phyloP scores from a whole-genome alignment of 164 flowering plant genomes.

The Nymphaea thermarum region DNA sequence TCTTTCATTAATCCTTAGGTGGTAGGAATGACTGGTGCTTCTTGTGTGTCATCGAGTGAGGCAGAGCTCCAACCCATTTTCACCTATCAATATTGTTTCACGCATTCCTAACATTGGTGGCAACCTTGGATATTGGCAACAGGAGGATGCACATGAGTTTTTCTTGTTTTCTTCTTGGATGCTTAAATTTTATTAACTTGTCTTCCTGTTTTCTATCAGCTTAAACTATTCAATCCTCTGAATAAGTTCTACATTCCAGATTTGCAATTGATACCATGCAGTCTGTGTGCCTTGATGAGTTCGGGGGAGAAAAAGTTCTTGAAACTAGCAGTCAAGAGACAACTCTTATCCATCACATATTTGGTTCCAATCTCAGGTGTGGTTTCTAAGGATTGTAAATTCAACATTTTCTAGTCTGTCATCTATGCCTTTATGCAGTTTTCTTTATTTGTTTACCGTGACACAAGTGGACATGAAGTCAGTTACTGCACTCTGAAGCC shows the following conservation, averaged over 20 bases:
- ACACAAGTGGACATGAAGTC: too few relatives aligned
- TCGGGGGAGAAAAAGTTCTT: constrained; percentile 85
- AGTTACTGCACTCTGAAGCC: too few relatives aligned
- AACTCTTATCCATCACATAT: constrained; percentile 85
- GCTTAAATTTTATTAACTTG: neutral
- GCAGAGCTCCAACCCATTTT: constrained; percentile 56
- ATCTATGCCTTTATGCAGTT: too few relatives aligned
- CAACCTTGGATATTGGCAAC: constrained; percentile 86
- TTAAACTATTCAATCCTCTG: neutral
- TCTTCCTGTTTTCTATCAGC: neutral
- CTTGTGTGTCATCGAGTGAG: constrained; percentile 67
- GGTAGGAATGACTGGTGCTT: constrained; percentile 82
- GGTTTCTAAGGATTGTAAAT: too few relatives aligned
- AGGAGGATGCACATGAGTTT: constrained; percentile 99
- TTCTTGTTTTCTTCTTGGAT: constrained; percentile 1
- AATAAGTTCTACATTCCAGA: constrained; percentile 24
- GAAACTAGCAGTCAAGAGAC: constrained; percentile 70
- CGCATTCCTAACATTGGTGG: constrained; percentile 88
- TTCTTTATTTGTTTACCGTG: too few relatives aligned
- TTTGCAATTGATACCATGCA: constrained; percentile 97
- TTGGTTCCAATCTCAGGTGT: constrained; percentile 91
- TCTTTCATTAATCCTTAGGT: constrained; percentile 34
- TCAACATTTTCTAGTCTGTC: too few relatives aligned
- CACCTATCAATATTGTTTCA: constrained; percentile 82
- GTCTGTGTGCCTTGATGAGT: constrained; percentile 85